These are phyloP conservation scores for Triticum monococcum DNA, from an alignment of 176 grass and related monocot species.

Conservation along the genomic window DNA sequence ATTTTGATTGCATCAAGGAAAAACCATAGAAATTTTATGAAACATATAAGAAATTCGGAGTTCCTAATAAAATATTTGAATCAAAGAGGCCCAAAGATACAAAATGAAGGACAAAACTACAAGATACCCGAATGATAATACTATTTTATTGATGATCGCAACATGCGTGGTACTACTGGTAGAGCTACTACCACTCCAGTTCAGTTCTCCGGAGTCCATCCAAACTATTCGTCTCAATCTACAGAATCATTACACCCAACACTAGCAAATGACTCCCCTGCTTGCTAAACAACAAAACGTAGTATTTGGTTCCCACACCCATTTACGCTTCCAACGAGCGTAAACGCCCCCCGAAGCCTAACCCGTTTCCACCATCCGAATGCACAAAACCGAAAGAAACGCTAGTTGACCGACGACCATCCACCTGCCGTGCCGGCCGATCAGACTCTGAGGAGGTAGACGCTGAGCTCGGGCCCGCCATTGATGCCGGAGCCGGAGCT, in stretches of 20 bases:
- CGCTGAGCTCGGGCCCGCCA: constrained; percentile 80
- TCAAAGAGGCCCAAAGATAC: too few species aligned
- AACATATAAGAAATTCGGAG: too few species aligned
- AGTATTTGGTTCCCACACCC: neutral
- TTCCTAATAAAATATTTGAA: too few species aligned
- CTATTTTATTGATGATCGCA: constrained; percentile 43
- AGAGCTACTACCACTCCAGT: neutral
- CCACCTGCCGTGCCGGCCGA: neutral
- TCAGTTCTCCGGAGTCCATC: neutral
- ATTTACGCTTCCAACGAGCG: constrained; percentile 27
- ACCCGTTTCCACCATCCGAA: neutral
- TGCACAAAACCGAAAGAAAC: neutral
- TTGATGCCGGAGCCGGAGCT: constrained; percentile 19
- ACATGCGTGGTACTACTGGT: neutral
- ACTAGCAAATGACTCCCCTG: constrained; percentile 5
- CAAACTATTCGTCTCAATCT: constrained; percentile 15
- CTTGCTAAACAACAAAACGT: neutral
- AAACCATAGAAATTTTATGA: too few species aligned
- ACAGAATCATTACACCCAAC: neutral
- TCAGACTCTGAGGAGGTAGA: constrained; percentile 93
- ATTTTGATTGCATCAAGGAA: too few species aligned
- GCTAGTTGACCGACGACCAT: neutral
- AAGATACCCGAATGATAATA: too few species aligned
- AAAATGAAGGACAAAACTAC: too few species aligned
- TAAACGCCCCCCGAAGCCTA: neutral